Evolutionary conservation across 768 basidiomycete genomes (phyloP), one percentile per base, ranked within the genome.

Genomic region (Pisolithus albus): DNA sequence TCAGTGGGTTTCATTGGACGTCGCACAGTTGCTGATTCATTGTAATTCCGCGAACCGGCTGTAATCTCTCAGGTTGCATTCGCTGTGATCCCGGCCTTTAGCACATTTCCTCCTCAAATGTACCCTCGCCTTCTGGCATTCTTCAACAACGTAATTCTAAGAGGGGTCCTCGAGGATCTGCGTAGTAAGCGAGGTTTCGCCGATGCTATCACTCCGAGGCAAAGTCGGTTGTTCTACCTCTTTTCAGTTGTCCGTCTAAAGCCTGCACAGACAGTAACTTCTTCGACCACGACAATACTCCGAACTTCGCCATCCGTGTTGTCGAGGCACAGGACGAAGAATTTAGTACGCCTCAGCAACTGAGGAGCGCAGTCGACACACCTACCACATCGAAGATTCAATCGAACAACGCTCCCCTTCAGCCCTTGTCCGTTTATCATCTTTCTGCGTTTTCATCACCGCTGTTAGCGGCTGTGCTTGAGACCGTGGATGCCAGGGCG

Each of bases 31-130:
- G 56, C 75, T 93, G 23, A 66, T 82, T 21, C 73, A 81, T 52
- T 67, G 71, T 26, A 79, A 85, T 56, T 72, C 6, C 71, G 75
- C 51, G 75, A 79, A 46, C 73, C 80, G 3, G 67, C 72, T 38
- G 69, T 81, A 19, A 66, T 81, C 42, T 78, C 82, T 5, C 75
- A 78, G 41, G 77, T 91, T 48, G 82, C 79, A 1, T 78, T 83
- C 49, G 82, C 83, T 15, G 67, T 90, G 49, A 76, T 91, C n/a
- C 86, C 85, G 6, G 84, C 86, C 0, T 84, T 92, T 56, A 71
- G 75, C 30, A 82, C 84, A 23, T 91, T 91, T 68, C 73, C 66
- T 5, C 61, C 66, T 16, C 78, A 76, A 54, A 86, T 89, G 82
- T 73, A 81, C 52, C 67, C 74, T 15, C 75, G 84, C 8, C 65